Percentiles rank a stretch among this genome's conserved stretches.
Conservation (phyloP, 345 rosid species). For the Salix purpurea region DNA sequence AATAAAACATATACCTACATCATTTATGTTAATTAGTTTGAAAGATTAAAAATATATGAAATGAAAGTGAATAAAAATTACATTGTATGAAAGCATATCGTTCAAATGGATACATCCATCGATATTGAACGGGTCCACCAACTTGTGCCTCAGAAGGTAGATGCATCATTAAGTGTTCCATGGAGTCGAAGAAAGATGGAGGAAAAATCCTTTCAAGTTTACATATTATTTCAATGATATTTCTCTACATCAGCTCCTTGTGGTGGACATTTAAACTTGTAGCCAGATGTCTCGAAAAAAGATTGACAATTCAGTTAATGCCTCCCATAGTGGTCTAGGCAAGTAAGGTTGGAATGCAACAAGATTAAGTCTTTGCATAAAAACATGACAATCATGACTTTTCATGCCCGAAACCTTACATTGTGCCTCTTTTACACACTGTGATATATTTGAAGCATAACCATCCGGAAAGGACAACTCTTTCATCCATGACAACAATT, state of each 20-base stretch:
- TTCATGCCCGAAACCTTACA: not conserved
- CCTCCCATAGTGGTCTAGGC: not conserved
- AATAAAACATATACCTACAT: too few species aligned
- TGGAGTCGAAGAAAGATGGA: not conserved
- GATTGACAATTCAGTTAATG: not conserved
- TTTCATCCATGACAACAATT: not conserved
- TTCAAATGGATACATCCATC: slow-evolving; percentile 17
- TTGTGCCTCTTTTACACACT: not conserved
- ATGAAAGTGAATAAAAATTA: not conserved
- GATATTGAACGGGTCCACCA: not conserved
- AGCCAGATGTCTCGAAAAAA: not conserved
- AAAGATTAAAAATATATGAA: too few species aligned
- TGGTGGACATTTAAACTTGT: not conserved
- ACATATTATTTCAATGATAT: not conserved
- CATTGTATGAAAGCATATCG: not conserved
- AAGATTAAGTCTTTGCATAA: not conserved
- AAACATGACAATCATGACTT: not conserved
- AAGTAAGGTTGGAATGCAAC: not conserved
- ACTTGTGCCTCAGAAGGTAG: not conserved
- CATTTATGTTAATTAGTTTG: not conserved
- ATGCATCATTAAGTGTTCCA: not conserved
- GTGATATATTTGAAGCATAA: not conserved
- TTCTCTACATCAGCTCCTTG: not conserved
- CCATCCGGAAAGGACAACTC: not conserved
- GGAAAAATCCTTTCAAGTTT: not conserved